phyloP scores from a whole-genome alignment of 2,329 filamentous ascomycete genomes.

The Aspergillus costaricaensis region DNA sequence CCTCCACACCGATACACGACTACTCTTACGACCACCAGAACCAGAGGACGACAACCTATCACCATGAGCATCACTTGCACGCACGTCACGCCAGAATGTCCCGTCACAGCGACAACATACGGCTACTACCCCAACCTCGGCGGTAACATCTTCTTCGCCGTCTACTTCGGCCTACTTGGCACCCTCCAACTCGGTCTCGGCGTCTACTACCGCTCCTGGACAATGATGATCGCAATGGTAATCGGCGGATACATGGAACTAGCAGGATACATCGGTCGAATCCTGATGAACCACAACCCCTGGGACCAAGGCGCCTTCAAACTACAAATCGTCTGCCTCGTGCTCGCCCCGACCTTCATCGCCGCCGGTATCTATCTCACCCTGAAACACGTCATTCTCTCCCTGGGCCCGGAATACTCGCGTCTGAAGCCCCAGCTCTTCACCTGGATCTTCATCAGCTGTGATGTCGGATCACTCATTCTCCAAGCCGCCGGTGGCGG shows the following conservation, averaged over 20 bases:
- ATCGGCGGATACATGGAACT: conserved; percentile 54
- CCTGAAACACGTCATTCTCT: conserved; percentile 59
- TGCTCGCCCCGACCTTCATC: conserved; percentile 59
- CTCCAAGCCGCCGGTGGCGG: conserved; percentile 61
- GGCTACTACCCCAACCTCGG: conserved; percentile 56
- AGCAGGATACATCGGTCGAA: conserved; percentile 58
- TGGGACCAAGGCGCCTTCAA: conserved; percentile 54
- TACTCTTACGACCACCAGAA: neutral
- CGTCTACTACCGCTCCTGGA: conserved; percentile 57
- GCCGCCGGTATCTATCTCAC: conserved; percentile 59
- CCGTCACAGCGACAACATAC: conserved; percentile 52
- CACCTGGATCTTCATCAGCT: conserved; percentile 62
- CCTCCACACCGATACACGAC: neutral
- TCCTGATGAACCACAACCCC: conserved; percentile 56
- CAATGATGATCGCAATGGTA: conserved; percentile 54
- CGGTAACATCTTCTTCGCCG: conserved; percentile 56
- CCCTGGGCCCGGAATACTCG: conserved; percentile 54
- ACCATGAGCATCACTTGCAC: conserved; percentile 34
- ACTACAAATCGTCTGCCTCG: conserved; percentile 57
- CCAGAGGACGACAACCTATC: neutral
- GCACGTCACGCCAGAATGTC: conserved; percentile 42
- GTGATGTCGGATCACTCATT: conserved; percentile 60
- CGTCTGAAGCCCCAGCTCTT: conserved; percentile 53
- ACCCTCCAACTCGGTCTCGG: conserved; percentile 53
- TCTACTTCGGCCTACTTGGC: conserved; percentile 53